These are phyloP conservation scores for Crucibulum laeve DNA, from an alignment of 768 basidiomycete genomes.

Conservation along the genomic window DNA sequence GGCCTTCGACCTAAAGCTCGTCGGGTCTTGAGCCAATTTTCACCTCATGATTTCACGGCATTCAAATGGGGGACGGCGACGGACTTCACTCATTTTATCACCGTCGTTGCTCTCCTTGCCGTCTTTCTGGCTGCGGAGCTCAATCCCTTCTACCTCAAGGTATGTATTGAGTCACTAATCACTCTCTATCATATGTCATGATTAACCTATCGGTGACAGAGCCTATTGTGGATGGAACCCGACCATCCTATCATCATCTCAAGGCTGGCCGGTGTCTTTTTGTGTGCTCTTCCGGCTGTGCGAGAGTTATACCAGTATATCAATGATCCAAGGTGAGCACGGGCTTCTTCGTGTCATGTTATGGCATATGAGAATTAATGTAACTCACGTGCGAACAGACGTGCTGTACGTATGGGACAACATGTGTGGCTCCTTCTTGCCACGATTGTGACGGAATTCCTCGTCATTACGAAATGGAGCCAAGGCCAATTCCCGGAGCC, in stretches of 20 bases:
- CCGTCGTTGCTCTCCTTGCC: conserved; percentile 70
- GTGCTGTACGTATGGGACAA: conserved; percentile 84
- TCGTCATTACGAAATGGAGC: conserved; percentile 83
- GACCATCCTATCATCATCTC: conserved; percentile 82
- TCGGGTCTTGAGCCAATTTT: conserved; percentile 79
- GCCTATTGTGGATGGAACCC: conserved; percentile 83
- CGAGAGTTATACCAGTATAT: conserved; percentile 83
- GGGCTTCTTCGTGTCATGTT: conserved; percentile 7
- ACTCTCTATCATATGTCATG: conserved; percentile 3
- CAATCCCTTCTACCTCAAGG: conserved; percentile 88
- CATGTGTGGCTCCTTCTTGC: conserved; percentile 85
- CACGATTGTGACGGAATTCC: conserved; percentile 77
- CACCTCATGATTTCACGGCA: conserved; percentile 82
- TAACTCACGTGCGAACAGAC: conserved; percentile 35
- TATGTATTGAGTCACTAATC: conserved; percentile 19
- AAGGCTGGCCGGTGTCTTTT: conserved; percentile 69
- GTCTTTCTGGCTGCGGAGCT: conserved; percentile 83
- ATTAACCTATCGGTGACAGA: conserved; percentile 22
- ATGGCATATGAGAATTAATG: conserved; percentile 1
- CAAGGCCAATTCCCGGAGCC: conserved; percentile 64
- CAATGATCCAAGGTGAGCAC: conserved; percentile 68
- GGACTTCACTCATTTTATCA: conserved; percentile 69
- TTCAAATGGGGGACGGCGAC: conserved; percentile 85
- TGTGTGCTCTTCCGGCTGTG: conserved; percentile 84
- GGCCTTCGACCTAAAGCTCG: conserved; percentile 77